Evolutionary conservation across 23 red algal species (phyloP).

Genomic region (Agarophyton chilense): DNA sequence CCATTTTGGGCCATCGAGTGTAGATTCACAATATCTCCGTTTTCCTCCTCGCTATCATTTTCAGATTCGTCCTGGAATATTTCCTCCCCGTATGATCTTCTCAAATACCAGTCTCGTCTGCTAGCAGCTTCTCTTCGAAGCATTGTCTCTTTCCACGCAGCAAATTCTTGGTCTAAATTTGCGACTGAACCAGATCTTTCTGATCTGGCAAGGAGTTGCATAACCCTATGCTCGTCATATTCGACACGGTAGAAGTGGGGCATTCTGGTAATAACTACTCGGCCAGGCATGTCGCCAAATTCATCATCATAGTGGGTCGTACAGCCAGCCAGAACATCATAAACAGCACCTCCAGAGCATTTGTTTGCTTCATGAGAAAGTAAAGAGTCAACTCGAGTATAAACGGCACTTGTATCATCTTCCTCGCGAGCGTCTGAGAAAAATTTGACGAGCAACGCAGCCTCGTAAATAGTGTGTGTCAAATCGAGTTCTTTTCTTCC

Average conservation of each 20-base stretch:
- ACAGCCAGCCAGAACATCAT: background rate
- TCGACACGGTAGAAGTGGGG: background rate
- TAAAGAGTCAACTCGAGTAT: slow-evolving; percentile 1
- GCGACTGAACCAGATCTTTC: background rate
- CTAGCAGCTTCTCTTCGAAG: slow-evolving; percentile 12
- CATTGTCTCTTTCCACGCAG: slow-evolving; percentile 14
- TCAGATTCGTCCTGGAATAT: slow-evolving; percentile 1
- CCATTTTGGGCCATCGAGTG: background rate
- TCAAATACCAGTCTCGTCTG: slow-evolving; percentile 17
- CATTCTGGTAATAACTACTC: background rate
- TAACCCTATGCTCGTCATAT: background rate
- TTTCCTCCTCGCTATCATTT: background rate
- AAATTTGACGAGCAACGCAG: slow-evolving; percentile 20
- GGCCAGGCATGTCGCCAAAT: background rate
- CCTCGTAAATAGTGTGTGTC: background rate
- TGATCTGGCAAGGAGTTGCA: background rate
- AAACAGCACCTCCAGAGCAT: background rate
- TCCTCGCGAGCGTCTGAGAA: slow-evolving; percentile 20
- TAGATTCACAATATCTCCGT: background rate
- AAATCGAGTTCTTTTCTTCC: background rate
- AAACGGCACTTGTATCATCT: background rate
- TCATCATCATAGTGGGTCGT: slow-evolving; percentile 7
- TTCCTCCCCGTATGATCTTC: background rate
- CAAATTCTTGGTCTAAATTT: background rate
- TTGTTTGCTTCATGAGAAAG: background rate